Base-by-base conservation (phyloP, 1,139 yeast genomes). In the Eremothecium sinecaudum region DNA sequence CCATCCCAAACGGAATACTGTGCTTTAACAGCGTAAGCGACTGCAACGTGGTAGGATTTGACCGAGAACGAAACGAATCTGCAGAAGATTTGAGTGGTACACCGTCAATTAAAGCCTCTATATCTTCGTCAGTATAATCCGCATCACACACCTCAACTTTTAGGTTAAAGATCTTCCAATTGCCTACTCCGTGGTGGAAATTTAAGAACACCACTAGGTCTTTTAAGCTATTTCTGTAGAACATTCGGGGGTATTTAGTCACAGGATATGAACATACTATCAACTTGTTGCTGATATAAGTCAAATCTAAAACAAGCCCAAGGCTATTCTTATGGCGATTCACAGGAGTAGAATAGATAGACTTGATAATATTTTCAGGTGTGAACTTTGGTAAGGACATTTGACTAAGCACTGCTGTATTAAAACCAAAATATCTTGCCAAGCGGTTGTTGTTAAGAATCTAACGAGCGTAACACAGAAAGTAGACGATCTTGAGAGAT, bases 241-340 rank as follows among this genome's bases (percentile, higher is more conserved):
- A 56, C 14, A 66, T 56, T 41, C 68, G 64, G 10, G 68, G 56
- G 28, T 51, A 56, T 29, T 57, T 57, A 30, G 62, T 61, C 0
- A 76, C 73, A 0, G 94, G 95, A 47, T 79, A 80, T 0, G 94
- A 75, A 36, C 83, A 71, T 2, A 80, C 92, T 15, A 80, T 68
- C 8, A 83, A 40, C 35, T 66, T 67, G 0, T 74, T 68, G 0
- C 78, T 67, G 20, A 84, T 65, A 45, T 78, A 78, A 0, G 87
- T 68, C 33, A 83, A 56, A 48, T 83, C 94, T 13, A 77, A 58
- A 5, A 54, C 48, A 7, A 58, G 36, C 4, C 58, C 58, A 17
- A 46, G 31, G 6, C 47, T 42, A 19, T 53, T 50, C 30, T 46
- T 40, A 28, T 40, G 33, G 7, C 41, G 46, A 21, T 50, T 51